Conservation (phyloP, 768 basidiomycete species). For the Exidia glandulosa region DNA sequence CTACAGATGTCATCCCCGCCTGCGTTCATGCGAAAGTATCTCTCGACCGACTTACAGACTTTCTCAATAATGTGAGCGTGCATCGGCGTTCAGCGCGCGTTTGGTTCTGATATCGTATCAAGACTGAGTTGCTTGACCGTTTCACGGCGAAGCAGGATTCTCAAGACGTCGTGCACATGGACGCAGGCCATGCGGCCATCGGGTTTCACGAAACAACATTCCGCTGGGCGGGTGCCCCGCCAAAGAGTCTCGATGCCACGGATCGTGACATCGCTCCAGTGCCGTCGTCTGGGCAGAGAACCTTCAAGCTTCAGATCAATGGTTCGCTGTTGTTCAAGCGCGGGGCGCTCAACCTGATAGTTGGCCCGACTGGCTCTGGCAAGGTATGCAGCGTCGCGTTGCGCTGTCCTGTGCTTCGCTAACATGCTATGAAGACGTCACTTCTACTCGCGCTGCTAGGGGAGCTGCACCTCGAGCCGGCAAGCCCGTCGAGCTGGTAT, state of each 20-base stretch:
- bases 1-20: not conserved
- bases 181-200: not conserved
- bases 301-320: constrained; percentile 4
- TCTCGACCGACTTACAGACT: constrained; percentile 25
- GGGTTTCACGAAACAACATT: constrained; percentile 10
- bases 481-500: constrained; percentile 18
- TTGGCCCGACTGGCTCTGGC: constrained; percentile 6
- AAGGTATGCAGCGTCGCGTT: not conserved
- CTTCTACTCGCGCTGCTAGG: not conserved
- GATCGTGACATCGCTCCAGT: no score
- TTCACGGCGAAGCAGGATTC: constrained; percentile 2
- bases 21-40: constrained; percentile 19
- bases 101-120: not conserved
- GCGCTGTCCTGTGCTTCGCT: no score
- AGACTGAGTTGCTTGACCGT: constrained; percentile 16
- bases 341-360: constrained; percentile 4
- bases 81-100: not conserved
- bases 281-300: constrained; percentile 9
- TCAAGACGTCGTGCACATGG: not conserved
- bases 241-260: not conserved
- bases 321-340: constrained; percentile 3
- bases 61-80: constrained; percentile 18
- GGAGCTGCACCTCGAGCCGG: constrained; percentile 5
- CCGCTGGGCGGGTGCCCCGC: constrained; percentile 9
- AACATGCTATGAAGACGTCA: no score